Percentiles rank a stretch among this genome's conserved stretches.
Evolutionary conservation across 257 asterid genomes (phyloP).

Genomic region (Nicotiana undulata): DNA sequence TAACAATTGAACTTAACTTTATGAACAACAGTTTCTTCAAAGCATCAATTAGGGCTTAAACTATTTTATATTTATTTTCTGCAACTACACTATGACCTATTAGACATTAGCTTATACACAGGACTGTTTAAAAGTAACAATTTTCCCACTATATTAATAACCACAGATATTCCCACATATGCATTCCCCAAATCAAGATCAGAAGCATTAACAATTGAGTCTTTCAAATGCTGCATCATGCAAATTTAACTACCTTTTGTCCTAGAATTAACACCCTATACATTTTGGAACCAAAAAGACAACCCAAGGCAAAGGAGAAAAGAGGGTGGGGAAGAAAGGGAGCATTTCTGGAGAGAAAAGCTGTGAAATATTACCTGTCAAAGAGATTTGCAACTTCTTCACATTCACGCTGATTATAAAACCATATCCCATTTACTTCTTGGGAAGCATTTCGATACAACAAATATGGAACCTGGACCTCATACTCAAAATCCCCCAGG

Average conservation of each 20-base stretch:
- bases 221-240: not conserved
- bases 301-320: not conserved
- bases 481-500: conserved; percentile 78
- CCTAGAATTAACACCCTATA: not conserved
- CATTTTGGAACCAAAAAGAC: not conserved
- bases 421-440: conserved; percentile 97
- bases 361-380: conserved; percentile 47
- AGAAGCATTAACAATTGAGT: not conserved
- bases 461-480: conserved; percentile 80
- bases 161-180: not conserved
- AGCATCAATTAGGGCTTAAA: not conserved
- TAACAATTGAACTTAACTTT: not conserved
- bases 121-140: not conserved
- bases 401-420: conserved; percentile 72
- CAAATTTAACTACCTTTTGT: not conserved
- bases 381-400: conserved; percentile 77
- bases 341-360: not conserved
- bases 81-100: not conserved
- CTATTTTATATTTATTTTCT: not conserved
- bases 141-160: not conserved
- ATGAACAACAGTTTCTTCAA: not conserved
- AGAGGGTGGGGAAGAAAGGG: not conserved
- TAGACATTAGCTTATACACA: not conserved
- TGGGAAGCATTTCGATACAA: conserved; percentile 71
- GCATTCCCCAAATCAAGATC: not conserved